phyloP scores from a whole-genome alignment of 2,329 filamentous ascomycete species.

The Beauveria scarabaeidicola region DNA sequence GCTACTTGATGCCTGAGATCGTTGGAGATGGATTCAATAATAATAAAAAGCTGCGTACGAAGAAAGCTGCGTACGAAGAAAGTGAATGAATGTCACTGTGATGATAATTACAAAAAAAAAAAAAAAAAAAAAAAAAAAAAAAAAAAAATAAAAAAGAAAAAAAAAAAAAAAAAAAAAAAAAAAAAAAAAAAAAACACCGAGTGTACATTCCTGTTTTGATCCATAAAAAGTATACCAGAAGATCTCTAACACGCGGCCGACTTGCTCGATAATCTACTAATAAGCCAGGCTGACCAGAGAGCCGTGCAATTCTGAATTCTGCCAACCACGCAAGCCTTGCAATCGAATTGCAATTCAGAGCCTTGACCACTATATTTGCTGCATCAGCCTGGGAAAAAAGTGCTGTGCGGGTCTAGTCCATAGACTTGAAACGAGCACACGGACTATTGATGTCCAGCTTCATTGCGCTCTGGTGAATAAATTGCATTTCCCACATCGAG shows the following conservation, averaged over 20 bases:
- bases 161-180: too few species aligned
- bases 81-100: too few species aligned
- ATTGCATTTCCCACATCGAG: background rate
- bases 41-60: background rate
- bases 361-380: background rate
- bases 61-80: background rate
- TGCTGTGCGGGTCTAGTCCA: background rate
- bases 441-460: background rate
- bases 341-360: background rate
- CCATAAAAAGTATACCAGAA: too few species aligned
- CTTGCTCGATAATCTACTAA: too few species aligned
- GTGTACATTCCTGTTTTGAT: too few species aligned
- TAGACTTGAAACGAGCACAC: conserved; percentile 1
- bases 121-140: too few species aligned
- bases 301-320: background rate
- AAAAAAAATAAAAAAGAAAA: too few species aligned
- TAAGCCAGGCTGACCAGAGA: background rate
- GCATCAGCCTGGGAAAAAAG: background rate
- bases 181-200: too few species aligned
- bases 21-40: background rate
- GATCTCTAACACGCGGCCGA: background rate
- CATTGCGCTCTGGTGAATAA: background rate
- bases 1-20: background rate
- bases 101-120: too few species aligned
- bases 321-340: background rate